Evolutionary conservation across 2,329 filamentous ascomycete species (phyloP).

Genomic region (Colletotrichum eremochloae): DNA sequence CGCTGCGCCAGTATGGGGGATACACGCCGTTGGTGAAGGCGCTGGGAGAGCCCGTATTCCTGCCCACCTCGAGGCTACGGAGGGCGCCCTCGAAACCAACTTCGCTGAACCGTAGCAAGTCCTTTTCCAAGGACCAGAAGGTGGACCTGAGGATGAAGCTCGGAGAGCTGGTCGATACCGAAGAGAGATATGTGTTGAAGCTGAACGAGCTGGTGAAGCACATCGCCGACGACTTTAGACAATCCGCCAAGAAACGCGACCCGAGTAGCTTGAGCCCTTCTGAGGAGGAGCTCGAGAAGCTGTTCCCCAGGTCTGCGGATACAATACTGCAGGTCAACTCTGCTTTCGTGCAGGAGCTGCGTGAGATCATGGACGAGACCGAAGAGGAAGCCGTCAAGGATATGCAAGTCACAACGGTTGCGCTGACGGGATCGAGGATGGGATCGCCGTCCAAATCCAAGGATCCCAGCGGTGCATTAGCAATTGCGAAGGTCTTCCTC

Average conservation of each 20-base stretch:
- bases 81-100: constrained; percentile 90
- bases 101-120: constrained; percentile 80
- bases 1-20: constrained; percentile 77
- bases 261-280: constrained; percentile 77
- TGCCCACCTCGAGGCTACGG: constrained; percentile 86
- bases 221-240: constrained; percentile 83
- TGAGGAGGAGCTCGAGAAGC: constrained; percentile 76
- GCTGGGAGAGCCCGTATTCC: constrained; percentile 86
- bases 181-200: constrained; percentile 93
- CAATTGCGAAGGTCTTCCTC: constrained; percentile 83
- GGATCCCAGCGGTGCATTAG: constrained; percentile 83
- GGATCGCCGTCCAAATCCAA: constrained; percentile 63
- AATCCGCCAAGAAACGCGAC: constrained; percentile 72
- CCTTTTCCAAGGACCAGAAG: constrained; percentile 86
- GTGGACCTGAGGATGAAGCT: constrained; percentile 88
- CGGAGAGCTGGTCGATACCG: constrained; percentile 90
- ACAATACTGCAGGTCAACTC: constrained; percentile 86
- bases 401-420: constrained; percentile 70
- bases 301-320: constrained; percentile 87
- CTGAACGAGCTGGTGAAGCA: constrained; percentile 85
- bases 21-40: constrained; percentile 83
- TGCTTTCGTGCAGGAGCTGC: constrained; percentile 82
- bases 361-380: constrained; percentile 82
- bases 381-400: constrained; percentile 85
- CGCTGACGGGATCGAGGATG: constrained; percentile 57